Evolutionary conservation across 1,284 basidiomycete genomes (phyloP), one percentile per base, ranked within the genome.

Genomic region (Peniophora sp.): DNA sequence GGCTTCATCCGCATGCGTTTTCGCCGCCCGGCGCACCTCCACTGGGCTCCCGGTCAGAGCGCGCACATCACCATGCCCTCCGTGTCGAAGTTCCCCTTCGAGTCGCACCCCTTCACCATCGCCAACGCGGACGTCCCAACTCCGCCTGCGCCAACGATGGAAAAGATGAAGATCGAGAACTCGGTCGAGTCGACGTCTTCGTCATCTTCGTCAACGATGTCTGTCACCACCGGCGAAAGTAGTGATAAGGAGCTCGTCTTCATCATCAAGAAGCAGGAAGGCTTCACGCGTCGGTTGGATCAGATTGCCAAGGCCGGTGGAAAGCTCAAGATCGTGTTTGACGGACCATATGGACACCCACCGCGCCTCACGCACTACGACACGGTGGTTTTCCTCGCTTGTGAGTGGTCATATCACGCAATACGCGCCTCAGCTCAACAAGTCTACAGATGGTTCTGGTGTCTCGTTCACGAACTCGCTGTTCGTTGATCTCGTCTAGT

Each of bases 91-190:
- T 58, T 73, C 20, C 70, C 71, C 3, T 68, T 72, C 32, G 79
- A 79, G 60, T 62, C 75, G 5, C 79, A 79, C 54, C 79, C 79
- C 0, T 52, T 81, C 62, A 78, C 79, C 2, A 78, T 81, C 47
- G 68, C 71, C 20, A 78, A 64, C 47, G 58, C 75, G 20, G 70
- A 73, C 43, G 58, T 24, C 53, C 60, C 35, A 23, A 35, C 39
- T 42, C 39, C 53, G 45, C 45, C 36, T 32, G 44, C 55, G 36
- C 47, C 46, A 24, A 9, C 35, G 47, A 49, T 15, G 42, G 24
- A 39, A 27, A 45, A 49, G 42, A 22, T 15, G n/a, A 32, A 20
- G 34, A 15, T 41, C 14, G 47, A 45, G 5, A 34, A 39, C 6
- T 12, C 24, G 12, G 27, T 41, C 35, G 22, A 43, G 24, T 57